Conservation (phyloP, 129 eudicot species). For the Centrapalus pauciflorus region DNA sequence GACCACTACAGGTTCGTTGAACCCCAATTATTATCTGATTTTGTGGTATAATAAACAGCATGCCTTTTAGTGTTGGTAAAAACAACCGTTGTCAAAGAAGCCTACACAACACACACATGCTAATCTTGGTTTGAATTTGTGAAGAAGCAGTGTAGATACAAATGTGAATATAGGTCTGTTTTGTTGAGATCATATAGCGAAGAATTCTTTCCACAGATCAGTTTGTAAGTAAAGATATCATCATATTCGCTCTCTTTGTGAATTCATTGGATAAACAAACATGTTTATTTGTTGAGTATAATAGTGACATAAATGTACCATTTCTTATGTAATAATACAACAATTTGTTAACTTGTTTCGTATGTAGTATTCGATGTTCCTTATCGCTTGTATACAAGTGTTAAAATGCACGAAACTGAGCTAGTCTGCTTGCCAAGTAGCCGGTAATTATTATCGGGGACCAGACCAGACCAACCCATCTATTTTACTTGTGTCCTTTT, state of each 20-base stretch:
- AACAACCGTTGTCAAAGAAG: conserved; percentile 44
- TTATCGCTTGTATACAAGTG: not conserved
- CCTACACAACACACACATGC: conserved; percentile 17
- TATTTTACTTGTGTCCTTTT: conserved; percentile 15
- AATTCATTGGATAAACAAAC: conserved; percentile 25
- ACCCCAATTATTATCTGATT: conserved; percentile 51
- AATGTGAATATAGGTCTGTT: conserved; percentile 31
- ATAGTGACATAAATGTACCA: conserved; percentile 18
- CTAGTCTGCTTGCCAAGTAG: not conserved
- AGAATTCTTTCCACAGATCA: conserved; percentile 18
- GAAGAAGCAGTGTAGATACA: conserved; percentile 20
- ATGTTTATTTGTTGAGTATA: conserved; percentile 5
- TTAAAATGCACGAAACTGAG: not conserved
- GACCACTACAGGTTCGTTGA: conserved; percentile 50
- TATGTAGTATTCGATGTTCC: not conserved
- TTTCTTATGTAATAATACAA: conserved; percentile 23
- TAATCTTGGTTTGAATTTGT: conserved; percentile 19
- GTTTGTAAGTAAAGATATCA: conserved; percentile 21
- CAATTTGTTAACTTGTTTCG: conserved; percentile 13
- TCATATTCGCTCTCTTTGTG: not conserved
- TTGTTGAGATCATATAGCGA: conserved; percentile 16
- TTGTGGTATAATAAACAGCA: conserved; percentile 36
- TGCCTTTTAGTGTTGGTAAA: not conserved
- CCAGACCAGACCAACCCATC: conserved; percentile 8
- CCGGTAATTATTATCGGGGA: not conserved